Base-by-base conservation (phyloP, 352 stramenopile genomes). In the Pythium aristosporum region DNA sequence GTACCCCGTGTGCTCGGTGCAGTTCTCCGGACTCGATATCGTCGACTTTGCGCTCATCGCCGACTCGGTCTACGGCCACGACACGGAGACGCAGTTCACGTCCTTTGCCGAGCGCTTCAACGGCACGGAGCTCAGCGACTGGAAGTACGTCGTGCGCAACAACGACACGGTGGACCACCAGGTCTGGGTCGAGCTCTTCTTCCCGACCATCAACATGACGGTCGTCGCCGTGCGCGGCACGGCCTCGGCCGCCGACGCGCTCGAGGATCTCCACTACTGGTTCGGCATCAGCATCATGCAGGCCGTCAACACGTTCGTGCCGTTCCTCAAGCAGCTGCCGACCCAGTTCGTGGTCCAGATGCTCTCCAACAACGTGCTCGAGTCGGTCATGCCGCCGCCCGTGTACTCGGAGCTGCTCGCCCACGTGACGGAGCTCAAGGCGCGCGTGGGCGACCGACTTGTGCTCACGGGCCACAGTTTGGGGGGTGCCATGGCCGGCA, bases 241-340 rank as follows among this genome's bases (percentile, higher is more conserved):
- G 34, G 87, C 87, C 30, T 92, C 87, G 12, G 87, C 80, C 15
- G 88, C 85, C 0, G 87, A 96, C 49, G 87, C 84, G 23, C 83
- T 96, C 34, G 85, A 96, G 50, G 87, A 96, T 53, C 71, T 96
- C 20, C 85, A 96, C 67, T 96, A 79, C 61, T 94, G 87, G 85
- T 94, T 96, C 48, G 87, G 85, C 20, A 86, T 96, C 51, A 88
- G 73, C 51, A 84, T 94, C 71, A 96, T 96, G 87, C 85, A 94
- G 62, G 80, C 81, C 6, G 84, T 82, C 3, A 90, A 94, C 73
- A 79, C 91, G 49, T 94, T 94, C 54, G 68, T 96, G 23, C 85
- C 83, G 48, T 94, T 96, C 68, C 68, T 96, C 42, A 96, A 92
- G 65, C 85, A 96, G 50, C 72, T 94, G 20, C 87, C 87, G 12